Conservation (phyloP, 805 yeast species). For the Myxozyma neglecta region DNA sequence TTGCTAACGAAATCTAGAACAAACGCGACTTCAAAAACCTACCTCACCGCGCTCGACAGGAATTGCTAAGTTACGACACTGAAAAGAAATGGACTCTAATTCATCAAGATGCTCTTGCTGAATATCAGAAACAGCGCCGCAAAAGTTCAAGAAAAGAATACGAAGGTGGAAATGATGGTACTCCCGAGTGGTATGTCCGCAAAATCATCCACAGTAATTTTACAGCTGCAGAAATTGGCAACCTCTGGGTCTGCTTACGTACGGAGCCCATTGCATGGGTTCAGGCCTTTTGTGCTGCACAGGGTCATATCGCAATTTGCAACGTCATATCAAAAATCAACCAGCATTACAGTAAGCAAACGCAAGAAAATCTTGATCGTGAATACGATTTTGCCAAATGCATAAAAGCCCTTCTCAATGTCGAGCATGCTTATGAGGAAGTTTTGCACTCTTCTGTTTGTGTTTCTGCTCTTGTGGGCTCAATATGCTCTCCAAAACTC, state of each 20-base stretch:
- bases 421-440: slow-evolving; percentile 56
- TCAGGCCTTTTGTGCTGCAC: slow-evolving; percentile 66
- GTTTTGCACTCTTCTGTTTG: slow-evolving; percentile 47
- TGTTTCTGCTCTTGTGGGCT: slow-evolving; percentile 65
- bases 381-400: slow-evolving; percentile 79
- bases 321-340: slow-evolving; percentile 61
- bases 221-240: slow-evolving; percentile 68
- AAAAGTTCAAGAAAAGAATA: slow-evolving; percentile 32
- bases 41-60: slow-evolving; percentile 71
- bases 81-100: slow-evolving; percentile 91
- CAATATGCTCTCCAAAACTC: slow-evolving; percentile 71
- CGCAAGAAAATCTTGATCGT: slow-evolving; percentile 55
- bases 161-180: slow-evolving; percentile 40
- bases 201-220: slow-evolving; percentile 69
- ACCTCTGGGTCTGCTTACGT: slow-evolving; percentile 85
- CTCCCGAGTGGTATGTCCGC: slow-evolving; percentile 77
- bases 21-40: slow-evolving; percentile 68
- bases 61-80: slow-evolving; percentile 69
- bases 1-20: slow-evolving; percentile 28
- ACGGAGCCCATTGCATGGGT: slow-evolving; percentile 90
- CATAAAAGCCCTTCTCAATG: slow-evolving; percentile 69
- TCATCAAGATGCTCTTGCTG: slow-evolving; percentile 80
- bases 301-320: slow-evolving; percentile 78
- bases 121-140: slow-evolving; percentile 57
- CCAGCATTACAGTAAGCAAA: slow-evolving; percentile 37